Evolutionary conservation across 164 flowering plant species (phyloP).

Genomic region (grape (Vitis vinifera)): DNA sequence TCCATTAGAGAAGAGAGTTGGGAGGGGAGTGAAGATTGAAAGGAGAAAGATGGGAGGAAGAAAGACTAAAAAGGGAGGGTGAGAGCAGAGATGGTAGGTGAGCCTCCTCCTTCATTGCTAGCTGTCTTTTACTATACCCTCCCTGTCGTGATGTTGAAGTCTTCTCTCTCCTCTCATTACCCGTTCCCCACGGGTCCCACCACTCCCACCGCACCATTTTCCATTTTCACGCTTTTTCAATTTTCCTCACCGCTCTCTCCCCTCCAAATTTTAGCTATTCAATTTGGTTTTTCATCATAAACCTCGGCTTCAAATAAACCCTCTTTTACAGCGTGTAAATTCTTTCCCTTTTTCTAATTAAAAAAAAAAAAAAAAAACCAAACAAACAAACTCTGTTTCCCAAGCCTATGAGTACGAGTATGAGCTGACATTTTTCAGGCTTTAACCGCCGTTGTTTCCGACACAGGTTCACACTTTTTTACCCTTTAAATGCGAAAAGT

Average conservation of each 20-base stretch:
- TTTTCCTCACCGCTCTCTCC: constrained; percentile 4
- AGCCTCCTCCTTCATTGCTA: constrained; percentile 60
- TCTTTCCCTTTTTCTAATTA: no score
- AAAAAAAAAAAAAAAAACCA: no score
- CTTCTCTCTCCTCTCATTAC: constrained; percentile 23
- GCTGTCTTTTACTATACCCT: constrained; percentile 48
- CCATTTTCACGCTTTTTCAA: constrained; percentile 1
- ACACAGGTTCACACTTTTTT: no score
- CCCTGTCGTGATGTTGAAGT: constrained; percentile 63
- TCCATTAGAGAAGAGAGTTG: background rate
- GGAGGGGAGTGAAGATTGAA: background rate
- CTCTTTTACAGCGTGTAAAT: no score
- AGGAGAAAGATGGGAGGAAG: constrained; percentile 11
- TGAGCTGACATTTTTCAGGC: no score
- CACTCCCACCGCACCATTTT: background rate
- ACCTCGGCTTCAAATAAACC: no score
- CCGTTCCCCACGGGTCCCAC: constrained; percentile 18
- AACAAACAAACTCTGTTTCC: no score
- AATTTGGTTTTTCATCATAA: background rate
- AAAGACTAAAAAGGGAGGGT: constrained; percentile 23
- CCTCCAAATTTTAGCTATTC: background rate
- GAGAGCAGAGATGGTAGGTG: constrained; percentile 50
- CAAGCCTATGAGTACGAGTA: no score
- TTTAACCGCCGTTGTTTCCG: no score
- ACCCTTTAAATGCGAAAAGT: no score